These are phyloP conservation scores for Tephrocybe rancida DNA, from an alignment of 768 basidiomycete genomes.

Conservation along the genomic window DNA sequence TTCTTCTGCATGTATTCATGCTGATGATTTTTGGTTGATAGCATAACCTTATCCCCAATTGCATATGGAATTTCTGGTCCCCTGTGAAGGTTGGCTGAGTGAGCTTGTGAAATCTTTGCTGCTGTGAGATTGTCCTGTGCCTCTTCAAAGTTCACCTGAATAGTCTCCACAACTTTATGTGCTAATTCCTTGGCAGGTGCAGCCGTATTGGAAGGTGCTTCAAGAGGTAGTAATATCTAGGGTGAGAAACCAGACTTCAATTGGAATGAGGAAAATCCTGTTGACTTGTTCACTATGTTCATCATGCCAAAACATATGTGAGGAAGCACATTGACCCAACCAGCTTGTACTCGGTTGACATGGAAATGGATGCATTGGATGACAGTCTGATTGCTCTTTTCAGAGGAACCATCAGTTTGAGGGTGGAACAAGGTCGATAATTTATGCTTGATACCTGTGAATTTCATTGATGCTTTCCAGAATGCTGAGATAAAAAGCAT, in stretches of 20 bases:
- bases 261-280: slow-evolving; percentile 29
- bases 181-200: too few relatives aligned
- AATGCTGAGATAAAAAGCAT: slow-evolving; percentile 30
- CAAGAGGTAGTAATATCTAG: too few relatives aligned
- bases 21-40: slow-evolving; percentile 24
- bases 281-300: slow-evolving; percentile 26
- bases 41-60: slow-evolving; percentile 33
- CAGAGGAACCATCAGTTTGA: slow-evolving; percentile 33
- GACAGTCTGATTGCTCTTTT: slow-evolving; percentile 30
- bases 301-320: slow-evolving; percentile 30
- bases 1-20: slow-evolving; percentile 25
- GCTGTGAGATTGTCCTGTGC: too few relatives aligned
- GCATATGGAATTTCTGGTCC: too few relatives aligned
- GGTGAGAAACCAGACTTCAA: slow-evolving; percentile 21
- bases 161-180: too few relatives aligned
- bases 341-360: slow-evolving; percentile 21
- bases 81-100: too few relatives aligned
- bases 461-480: slow-evolving; percentile 23
- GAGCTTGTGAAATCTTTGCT: too few relatives aligned
- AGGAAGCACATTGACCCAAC: slow-evolving; percentile 28
- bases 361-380: too few relatives aligned
- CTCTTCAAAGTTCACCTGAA: too few relatives aligned
- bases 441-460: slow-evolving; percentile 25
- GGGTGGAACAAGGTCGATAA: slow-evolving; percentile 38
- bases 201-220: too few relatives aligned